Conservation (phyloP, 169 alveolate genomes). For the Cyclospora cayetanensis region DNA sequence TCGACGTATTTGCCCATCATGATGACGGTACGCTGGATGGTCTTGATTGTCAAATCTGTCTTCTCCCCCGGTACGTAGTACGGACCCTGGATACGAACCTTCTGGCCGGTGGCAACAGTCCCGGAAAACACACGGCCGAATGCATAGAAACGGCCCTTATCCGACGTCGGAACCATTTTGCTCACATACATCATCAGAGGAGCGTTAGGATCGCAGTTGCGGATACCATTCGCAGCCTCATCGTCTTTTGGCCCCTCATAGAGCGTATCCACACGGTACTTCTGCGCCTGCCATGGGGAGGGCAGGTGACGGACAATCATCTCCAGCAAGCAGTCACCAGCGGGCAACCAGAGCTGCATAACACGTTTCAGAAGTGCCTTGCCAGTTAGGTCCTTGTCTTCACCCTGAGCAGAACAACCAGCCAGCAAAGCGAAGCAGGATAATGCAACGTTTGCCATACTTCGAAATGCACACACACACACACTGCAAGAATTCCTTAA, state of each 20-base stretch:
- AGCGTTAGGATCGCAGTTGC: slow-evolving; percentile 98
- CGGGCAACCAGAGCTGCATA: slow-evolving; percentile 99
- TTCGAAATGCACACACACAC: not conserved
- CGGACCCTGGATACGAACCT: slow-evolving; percentile 99
- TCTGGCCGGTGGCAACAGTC: slow-evolving; percentile 96
- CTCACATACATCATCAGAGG: slow-evolving; percentile 99
- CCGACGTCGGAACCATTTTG: slow-evolving; percentile 99
- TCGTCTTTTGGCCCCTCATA: slow-evolving; percentile 99
- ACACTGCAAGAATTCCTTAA: not conserved
- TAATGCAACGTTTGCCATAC: not conserved
- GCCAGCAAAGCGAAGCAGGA: not conserved
- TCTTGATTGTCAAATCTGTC: slow-evolving; percentile 95
- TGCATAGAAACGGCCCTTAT: slow-evolving; percentile 99
- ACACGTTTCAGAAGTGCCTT: slow-evolving; percentile 97
- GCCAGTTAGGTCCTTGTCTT: slow-evolving; percentile 95
- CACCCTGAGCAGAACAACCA: slow-evolving; percentile 66
- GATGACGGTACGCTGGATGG: slow-evolving; percentile 98
- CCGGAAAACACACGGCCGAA: slow-evolving; percentile 99
- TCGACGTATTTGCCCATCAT: slow-evolving; percentile 98
- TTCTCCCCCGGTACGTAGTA: slow-evolving; percentile 98
- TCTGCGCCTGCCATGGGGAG: slow-evolving; percentile 98
- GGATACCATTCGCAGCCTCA: slow-evolving; percentile 96
- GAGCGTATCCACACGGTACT: slow-evolving; percentile 97
- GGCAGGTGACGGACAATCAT: slow-evolving; percentile 99
- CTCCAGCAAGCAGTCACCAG: slow-evolving; percentile 98